phyloP scores from a whole-genome alignment of 805 yeast genomes.

The Metahyphopichia silvanorum region DNA sequence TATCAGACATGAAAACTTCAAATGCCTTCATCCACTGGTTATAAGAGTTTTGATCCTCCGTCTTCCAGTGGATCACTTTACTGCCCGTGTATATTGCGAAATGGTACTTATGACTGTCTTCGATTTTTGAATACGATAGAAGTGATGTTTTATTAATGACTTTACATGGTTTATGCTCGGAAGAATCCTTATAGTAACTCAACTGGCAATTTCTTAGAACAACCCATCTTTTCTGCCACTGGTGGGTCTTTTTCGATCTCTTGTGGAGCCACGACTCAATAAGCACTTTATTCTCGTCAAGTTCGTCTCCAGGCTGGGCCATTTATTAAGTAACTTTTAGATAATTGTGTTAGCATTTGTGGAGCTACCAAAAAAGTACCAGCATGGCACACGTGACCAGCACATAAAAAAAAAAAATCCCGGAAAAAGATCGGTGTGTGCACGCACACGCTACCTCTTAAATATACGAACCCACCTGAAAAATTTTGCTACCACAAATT shows the following conservation, averaged over 20 bases:
- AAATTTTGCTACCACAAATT: no score
- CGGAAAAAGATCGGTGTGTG: no score
- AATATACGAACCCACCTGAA: no score
- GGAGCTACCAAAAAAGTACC: no score
- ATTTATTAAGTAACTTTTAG: no score
- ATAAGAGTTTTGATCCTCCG: slow-evolving; percentile 7
- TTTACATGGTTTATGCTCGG: slow-evolving; percentile 33
- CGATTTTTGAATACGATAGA: slow-evolving; percentile 14
- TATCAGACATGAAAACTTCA: slow-evolving; percentile 4
- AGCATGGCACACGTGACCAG: no score
- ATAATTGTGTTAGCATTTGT: no score
- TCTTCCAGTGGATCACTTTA: slow-evolving; percentile 16
- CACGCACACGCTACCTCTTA: no score
- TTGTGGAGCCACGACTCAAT: slow-evolving; percentile 6
- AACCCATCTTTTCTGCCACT: slow-evolving; percentile 40
- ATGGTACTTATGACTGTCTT: slow-evolving; percentile 11
- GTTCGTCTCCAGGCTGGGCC: neutral
- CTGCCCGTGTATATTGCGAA: slow-evolving; percentile 22
- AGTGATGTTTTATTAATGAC: slow-evolving; percentile 24
- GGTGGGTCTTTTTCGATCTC: slow-evolving; percentile 20
- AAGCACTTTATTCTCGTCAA: slow-evolving; percentile 3
- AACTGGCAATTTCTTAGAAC: slow-evolving; percentile 36
- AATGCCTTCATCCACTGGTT: slow-evolving; percentile 14
- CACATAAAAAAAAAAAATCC: no score
- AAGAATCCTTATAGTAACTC: slow-evolving; percentile 35